A percentile compares a stretch with the other conserved stretches of the same genome.
Conservation (phyloP, 148 eudicot species). For the Silene latifolia region DNA sequence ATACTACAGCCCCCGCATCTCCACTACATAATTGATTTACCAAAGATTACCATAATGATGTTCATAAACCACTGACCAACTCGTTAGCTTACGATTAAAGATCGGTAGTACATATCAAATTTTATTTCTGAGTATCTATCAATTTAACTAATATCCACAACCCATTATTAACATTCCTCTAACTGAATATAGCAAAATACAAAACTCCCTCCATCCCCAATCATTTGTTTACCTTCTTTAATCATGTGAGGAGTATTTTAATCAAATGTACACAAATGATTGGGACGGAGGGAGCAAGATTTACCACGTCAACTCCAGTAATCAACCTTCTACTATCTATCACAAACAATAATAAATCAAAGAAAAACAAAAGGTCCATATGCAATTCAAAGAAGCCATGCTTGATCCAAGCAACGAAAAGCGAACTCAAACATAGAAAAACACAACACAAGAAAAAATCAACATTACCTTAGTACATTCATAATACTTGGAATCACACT, state of each 20-base stretch:
- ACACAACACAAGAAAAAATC: not conserved
- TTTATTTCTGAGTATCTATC: not conserved
- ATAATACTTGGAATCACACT: slow-evolving; percentile 49
- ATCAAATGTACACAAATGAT: too few species aligned
- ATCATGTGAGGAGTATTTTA: too few species aligned
- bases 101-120: not conserved
- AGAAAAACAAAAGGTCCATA: too few species aligned
- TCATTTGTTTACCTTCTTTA: too few species aligned
- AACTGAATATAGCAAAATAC: not conserved
- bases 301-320: not conserved
- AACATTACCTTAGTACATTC: slow-evolving; percentile 60
- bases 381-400: not conserved
- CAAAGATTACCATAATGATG: not conserved
- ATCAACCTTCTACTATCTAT: not conserved
- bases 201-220: too few species aligned
- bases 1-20: not conserved
- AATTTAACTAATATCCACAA: not conserved
- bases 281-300: too few species aligned
- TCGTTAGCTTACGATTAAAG: not conserved
- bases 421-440: not conserved
- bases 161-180: not conserved
- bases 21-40: not conserved
- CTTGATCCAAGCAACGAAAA: not conserved
- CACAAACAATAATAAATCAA: not conserved
- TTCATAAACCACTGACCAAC: too few species aligned